phyloP scores from a whole-genome alignment of 2,329 filamentous ascomycete species.

The Fusarium sp. region DNA sequence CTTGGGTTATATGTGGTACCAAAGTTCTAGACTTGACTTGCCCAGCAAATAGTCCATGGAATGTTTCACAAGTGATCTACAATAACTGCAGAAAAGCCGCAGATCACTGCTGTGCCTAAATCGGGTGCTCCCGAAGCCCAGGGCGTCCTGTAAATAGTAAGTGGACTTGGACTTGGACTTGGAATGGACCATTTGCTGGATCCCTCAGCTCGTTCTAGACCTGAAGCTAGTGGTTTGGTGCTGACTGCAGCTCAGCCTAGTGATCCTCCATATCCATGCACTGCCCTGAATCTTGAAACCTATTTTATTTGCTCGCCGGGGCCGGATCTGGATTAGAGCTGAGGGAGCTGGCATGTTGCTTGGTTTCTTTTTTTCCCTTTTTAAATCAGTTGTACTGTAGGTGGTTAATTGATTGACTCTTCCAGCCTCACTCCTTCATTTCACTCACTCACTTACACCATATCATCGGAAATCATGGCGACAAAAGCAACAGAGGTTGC shows the following conservation, averaged over 20 bases:
- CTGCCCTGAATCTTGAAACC: slow-evolving; percentile 28
- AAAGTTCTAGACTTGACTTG: neutral
- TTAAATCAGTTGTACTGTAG: slow-evolving; percentile 15
- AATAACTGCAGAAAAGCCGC: neutral
- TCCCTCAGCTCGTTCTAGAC: slow-evolving; percentile 36
- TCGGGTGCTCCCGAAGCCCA: slow-evolving; percentile 36
- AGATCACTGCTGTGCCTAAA: slow-evolving; percentile 1
- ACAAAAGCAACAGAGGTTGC: slow-evolving; percentile 15
- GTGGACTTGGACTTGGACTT: neutral
- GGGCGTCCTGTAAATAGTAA: slow-evolving; percentile 11
- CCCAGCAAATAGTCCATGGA: neutral
- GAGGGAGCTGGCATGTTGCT: slow-evolving; percentile 26
- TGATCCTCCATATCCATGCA: slow-evolving; percentile 24
- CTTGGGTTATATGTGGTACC: neutral
- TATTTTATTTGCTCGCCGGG: neutral
- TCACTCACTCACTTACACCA: neutral
- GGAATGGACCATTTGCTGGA: neutral
- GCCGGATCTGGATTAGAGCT: slow-evolving; percentile 38
- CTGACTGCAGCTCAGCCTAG: slow-evolving; percentile 29
- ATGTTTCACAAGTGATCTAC: slow-evolving; percentile 17
- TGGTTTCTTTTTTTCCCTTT: neutral
- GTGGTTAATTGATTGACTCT: neutral
- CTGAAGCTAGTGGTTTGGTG: slow-evolving; percentile 21
- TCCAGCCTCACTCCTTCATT: too few species aligned
- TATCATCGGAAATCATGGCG: slow-evolving; percentile 12